Conservation (phyloP, 2,329 filamentous ascomycete species). For the Trichoderma atrobrunneum region DNA sequence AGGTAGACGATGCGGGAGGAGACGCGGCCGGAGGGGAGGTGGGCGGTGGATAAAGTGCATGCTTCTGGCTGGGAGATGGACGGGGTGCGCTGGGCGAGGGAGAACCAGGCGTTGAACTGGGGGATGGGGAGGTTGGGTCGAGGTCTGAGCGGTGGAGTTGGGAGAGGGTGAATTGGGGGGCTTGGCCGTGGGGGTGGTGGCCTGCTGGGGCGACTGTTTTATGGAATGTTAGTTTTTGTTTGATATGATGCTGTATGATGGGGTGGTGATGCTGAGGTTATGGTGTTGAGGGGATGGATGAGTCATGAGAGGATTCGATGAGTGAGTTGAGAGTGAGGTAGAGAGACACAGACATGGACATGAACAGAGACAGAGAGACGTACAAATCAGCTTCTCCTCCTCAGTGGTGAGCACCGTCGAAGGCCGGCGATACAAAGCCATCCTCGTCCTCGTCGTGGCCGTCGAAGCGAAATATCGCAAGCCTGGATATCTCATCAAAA, state of each 20-base stretch:
- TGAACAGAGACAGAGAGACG: neutral
- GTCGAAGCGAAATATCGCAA: constrained; percentile 22
- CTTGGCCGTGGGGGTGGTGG: constrained; percentile 57
- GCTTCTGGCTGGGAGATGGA: constrained; percentile 78
- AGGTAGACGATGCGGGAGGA: constrained; percentile 87
- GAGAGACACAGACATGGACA: no score
- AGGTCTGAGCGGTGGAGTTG: constrained; percentile 62
- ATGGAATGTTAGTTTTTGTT: neutral
- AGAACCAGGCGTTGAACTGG: constrained; percentile 92
- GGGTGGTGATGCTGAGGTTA: neutral
- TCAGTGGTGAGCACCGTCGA: constrained; percentile 22
- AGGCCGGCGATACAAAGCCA: constrained; percentile 41
- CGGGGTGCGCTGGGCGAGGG: constrained; percentile 57
- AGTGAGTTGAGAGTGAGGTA: neutral
- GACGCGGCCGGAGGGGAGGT: constrained; percentile 78
- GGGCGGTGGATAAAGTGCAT: constrained; percentile 80
- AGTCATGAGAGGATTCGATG: neutral
- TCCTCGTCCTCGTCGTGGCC: constrained; percentile 29
- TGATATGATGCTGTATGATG: neutral
- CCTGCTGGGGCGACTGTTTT: constrained; percentile 61
- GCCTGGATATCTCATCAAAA: constrained; percentile 26
- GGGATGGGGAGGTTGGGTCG: constrained; percentile 57
- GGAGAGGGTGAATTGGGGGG: constrained; percentile 70
- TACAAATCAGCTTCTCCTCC: constrained; percentile 49
- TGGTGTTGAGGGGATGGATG: neutral